Evolutionary conservation across 2,329 filamentous ascomycete species (phyloP), one percentile per base, ranked within the genome.

Genomic region (Colletotrichum scovillei): DNA sequence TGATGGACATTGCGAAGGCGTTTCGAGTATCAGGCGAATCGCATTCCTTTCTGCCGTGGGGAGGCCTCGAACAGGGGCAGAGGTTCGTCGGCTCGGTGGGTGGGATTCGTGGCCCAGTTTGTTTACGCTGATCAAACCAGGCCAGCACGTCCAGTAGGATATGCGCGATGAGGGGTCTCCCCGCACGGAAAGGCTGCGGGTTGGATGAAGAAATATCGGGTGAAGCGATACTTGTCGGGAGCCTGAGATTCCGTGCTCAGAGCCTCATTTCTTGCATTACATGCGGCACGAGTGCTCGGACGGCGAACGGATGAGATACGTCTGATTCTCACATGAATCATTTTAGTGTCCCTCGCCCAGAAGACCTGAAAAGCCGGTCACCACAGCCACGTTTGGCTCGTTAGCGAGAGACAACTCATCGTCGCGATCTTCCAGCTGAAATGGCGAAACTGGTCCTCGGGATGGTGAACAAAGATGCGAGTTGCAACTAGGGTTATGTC

Each of bases 191-290:
- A 16, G 28, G 11, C 22, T 5, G 12, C 14, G 46, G 46, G 35
- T 49, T 16, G 14, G 12, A 53, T 28, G 28, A 63, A 26, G 5
- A 49, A 49, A 64, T 32, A 70, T 73, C 66, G 59, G 70, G 46
- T 73, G 70, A 73, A 28, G 55, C 67, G 42, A 73, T 70, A 70
- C 70, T 56, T 64, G 70, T 70, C 66, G 53, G 69, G 67, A 60
- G 42, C 69, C 57, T 22, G 12, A 46, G 26, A 32, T 70, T 46
- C 28, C 70, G 53, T 70, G 59, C 70, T 6, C 16, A 42, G 32
- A 62, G 67, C 59, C 42, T 65, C 60, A 56, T 60, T 38, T 59
- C n/a, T 26, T 35, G 58, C 52, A 55, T 59, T 55, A 8, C 59
- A 63, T 9, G 16, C 42, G 19, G 42, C 42, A 49, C 19, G 8